phyloP scores from a whole-genome alignment of 1,284 basidiomycete genomes.

The Neolentinus lepideus region DNA sequence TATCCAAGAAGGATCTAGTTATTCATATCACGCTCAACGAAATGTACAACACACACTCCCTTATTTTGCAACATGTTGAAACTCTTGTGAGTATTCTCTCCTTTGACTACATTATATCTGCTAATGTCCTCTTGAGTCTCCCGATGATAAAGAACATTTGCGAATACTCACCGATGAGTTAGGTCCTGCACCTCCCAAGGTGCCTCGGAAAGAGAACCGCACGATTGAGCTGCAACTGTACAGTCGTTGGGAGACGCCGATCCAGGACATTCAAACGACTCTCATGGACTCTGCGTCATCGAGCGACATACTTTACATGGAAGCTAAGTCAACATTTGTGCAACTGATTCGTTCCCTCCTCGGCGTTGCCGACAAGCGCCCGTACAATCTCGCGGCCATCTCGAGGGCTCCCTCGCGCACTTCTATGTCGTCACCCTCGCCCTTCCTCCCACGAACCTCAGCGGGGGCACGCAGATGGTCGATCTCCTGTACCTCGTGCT shows the following conservation, averaged over 20 bases:
- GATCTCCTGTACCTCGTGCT: constrained; percentile 39
- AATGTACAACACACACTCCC: constrained; percentile 94
- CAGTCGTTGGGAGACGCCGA: constrained; percentile 99
- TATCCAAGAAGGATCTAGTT: constrained; percentile 97
- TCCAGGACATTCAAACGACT: constrained; percentile 94
- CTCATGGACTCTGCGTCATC: constrained; percentile 97
- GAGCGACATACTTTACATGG: constrained; percentile 99
- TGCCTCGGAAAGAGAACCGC: constrained; percentile 96
- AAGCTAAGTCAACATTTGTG: constrained; percentile 99
- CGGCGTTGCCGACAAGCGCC: constrained; percentile 73
- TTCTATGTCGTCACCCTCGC: no score
- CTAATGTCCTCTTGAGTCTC: constrained; percentile 54
- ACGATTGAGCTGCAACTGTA: constrained; percentile 90
- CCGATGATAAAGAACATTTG: constrained; percentile 95
- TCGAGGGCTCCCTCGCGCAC: constrained; percentile 29
- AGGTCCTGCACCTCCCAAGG: constrained; percentile 86
- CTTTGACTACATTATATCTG: constrained; percentile 6
- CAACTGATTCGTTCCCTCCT: constrained; percentile 95
- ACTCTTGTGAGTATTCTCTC: constrained; percentile 60
- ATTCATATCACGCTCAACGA: constrained; percentile 99
- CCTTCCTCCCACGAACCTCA: no score
- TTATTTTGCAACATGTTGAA: constrained; percentile 94
- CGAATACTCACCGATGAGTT: constrained; percentile 96
- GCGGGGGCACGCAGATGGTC: constrained; percentile 21
- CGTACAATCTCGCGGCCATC: constrained; percentile 82